Conservation (phyloP, 2,329 filamentous ascomycete genomes). For the Nothophaeocryptopus gaeumannii region DNA sequence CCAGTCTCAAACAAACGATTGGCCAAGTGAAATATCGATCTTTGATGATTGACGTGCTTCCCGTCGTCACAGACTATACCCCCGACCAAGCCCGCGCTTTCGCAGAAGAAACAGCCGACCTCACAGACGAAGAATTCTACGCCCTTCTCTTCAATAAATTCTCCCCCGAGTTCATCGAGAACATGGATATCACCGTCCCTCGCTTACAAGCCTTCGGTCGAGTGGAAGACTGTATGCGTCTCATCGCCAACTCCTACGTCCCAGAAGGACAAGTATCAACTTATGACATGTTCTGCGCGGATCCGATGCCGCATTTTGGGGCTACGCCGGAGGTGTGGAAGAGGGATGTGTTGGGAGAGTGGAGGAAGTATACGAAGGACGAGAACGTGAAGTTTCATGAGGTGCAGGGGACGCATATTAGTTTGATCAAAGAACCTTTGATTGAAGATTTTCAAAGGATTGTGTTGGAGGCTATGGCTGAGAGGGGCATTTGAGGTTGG, state of each 20-base stretch:
- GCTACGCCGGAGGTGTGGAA: slow-evolving; percentile 17
- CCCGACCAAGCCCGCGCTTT: slow-evolving; percentile 16
- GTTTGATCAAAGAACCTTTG: slow-evolving; percentile 15
- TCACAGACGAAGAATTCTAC: slow-evolving; percentile 23
- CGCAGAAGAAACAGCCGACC: slow-evolving; percentile 16
- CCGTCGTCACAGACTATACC: slow-evolving; percentile 19
- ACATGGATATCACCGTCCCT: slow-evolving; percentile 22
- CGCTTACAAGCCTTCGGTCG: slow-evolving; percentile 21
- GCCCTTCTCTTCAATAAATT: slow-evolving; percentile 20
- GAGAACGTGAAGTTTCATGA: slow-evolving; percentile 19
- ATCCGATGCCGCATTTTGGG: slow-evolving; percentile 22
- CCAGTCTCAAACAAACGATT: slow-evolving; percentile 41
- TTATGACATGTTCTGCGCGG: slow-evolving; percentile 21
- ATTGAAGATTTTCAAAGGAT: slow-evolving; percentile 15
- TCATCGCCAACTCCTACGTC: slow-evolving; percentile 19
- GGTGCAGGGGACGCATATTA: slow-evolving; percentile 20
- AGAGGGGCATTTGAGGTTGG: slow-evolving; percentile 9
- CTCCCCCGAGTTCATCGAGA: slow-evolving; percentile 23
- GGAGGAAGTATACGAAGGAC: slow-evolving; percentile 13
- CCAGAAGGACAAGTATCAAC: slow-evolving; percentile 14
- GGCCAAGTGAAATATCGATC: slow-evolving; percentile 20
- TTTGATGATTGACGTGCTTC: slow-evolving; percentile 22
- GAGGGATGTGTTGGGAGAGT: slow-evolving; percentile 19
- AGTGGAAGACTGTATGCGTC: slow-evolving; percentile 22
- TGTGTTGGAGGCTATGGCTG: slow-evolving; percentile 16